A percentile compares a stretch with the other conserved stretches of the same genome.
These are phyloP conservation scores for Zalerion maritima DNA, from an alignment of 495 filamentous ascomycete genomes.

Conservation along the genomic window DNA sequence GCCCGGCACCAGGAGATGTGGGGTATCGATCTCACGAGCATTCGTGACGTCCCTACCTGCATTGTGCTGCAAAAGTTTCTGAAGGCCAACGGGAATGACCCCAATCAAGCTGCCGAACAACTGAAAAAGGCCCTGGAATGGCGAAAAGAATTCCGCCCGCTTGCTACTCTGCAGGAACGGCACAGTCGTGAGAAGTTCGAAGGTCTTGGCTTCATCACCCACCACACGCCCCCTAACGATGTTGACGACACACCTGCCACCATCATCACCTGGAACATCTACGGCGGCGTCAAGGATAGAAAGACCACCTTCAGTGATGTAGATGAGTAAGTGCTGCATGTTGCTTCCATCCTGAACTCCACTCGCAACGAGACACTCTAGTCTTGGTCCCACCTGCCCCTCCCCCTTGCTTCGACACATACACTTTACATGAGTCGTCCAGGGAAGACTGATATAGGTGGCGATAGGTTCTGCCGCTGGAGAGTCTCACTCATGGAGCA, in stretches of 20 bases:
- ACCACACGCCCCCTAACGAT: slow-evolving; percentile 16
- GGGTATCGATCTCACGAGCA: slow-evolving; percentile 44
- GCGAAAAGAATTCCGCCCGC: slow-evolving; percentile 47
- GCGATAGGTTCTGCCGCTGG: slow-evolving; percentile 63
- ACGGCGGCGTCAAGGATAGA: slow-evolving; percentile 59
- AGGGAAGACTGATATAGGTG: slow-evolving; percentile 9
- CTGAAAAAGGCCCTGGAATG: slow-evolving; percentile 65
- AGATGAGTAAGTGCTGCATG: slow-evolving; percentile 45
- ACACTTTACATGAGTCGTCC: background rate
- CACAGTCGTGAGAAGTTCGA: slow-evolving; percentile 38
- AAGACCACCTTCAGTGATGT: slow-evolving; percentile 61
- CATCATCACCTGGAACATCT: slow-evolving; percentile 72
- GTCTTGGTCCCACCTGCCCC: too few species aligned
- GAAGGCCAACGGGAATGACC: slow-evolving; percentile 67
- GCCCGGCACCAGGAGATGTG: slow-evolving; percentile 58
- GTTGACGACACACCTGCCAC: slow-evolving; percentile 13
- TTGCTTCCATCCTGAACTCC: background rate
- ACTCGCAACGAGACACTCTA: too few species aligned
- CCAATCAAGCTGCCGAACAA: slow-evolving; percentile 57
- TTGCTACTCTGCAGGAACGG: slow-evolving; percentile 12
- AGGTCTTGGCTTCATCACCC: slow-evolving; percentile 40
- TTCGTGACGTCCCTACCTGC: slow-evolving; percentile 52
- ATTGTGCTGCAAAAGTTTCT: slow-evolving; percentile 84
- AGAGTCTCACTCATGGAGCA: slow-evolving; percentile 77
- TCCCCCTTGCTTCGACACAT: too few species aligned